Percentiles rank a stretch among this genome's conserved stretches.
phyloP scores from a whole-genome alignment of 768 basidiomycete species.

The Chalciporus chontae region DNA sequence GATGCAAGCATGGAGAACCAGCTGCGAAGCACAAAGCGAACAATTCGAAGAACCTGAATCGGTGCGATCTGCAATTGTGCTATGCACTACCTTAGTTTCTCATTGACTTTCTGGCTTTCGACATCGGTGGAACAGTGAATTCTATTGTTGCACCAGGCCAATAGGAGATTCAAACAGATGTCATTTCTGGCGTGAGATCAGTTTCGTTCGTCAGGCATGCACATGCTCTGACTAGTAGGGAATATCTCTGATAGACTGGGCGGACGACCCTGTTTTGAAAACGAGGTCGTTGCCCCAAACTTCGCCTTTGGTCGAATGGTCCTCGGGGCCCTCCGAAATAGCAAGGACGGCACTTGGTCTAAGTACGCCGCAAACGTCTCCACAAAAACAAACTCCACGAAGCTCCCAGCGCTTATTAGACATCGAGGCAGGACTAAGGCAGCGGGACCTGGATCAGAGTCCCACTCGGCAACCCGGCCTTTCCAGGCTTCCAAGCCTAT shows the following conservation, averaged over 20 bases:
- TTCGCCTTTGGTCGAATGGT: neutral
- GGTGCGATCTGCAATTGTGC: conserved; percentile 31
- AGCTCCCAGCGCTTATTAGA: conserved; percentile 10
- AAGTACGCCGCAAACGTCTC: conserved; percentile 1
- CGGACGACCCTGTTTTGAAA: conserved; percentile 23
- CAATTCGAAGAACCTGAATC: conserved; percentile 32
- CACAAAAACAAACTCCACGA: conserved; percentile 4
- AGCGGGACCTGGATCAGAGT: conserved; percentile 12
- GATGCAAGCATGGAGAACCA: conserved; percentile 36
- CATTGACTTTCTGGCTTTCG: conserved; percentile 5
- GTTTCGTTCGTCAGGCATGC: neutral
- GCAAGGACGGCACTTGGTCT: neutral
- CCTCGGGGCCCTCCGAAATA: neutral
- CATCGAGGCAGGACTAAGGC: conserved; percentile 17
- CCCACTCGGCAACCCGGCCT: conserved; percentile 6
- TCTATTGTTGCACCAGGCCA: conserved; percentile 37
- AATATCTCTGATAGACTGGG: conserved; percentile 29
- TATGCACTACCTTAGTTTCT: neutral
- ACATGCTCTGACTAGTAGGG: neutral
- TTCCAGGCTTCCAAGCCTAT: conserved; percentile 1
- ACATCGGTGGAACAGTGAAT: conserved; percentile 26
- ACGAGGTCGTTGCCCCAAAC: neutral
- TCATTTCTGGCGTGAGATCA: conserved; percentile 38
- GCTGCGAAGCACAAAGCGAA: conserved; percentile 33
- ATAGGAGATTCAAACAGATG: conserved; percentile 13